A percentile compares a stretch with the other conserved stretches of the same genome.
These are phyloP conservation scores for Posidonia oceanica DNA, from an alignment of 116 monocot species.

Conservation along the genomic window DNA sequence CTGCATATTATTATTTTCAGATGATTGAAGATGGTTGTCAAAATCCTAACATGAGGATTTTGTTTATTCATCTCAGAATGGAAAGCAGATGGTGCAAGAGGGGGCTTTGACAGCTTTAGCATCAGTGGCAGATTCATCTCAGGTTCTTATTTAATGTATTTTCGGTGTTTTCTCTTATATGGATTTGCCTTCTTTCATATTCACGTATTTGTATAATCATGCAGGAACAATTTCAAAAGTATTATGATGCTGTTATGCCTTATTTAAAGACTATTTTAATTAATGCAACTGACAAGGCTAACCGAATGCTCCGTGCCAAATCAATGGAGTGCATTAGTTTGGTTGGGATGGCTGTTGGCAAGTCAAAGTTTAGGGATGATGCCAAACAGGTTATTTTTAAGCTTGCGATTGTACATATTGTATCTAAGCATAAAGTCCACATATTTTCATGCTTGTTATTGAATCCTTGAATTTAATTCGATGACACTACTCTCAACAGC, in stretches of 20 bases:
- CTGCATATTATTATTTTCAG: neutral
- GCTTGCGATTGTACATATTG: neutral
- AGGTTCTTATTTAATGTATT: slow-evolving; percentile 27
- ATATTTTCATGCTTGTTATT: too few species aligned
- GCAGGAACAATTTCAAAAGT: slow-evolving; percentile 92
- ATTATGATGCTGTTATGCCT: slow-evolving; percentile 95
- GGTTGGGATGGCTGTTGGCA: slow-evolving; percentile 98
- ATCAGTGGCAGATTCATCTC: slow-evolving; percentile 93
- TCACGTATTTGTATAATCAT: neutral
- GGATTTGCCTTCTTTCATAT: slow-evolving; percentile 1
- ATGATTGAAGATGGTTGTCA: neutral
- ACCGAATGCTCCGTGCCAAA: slow-evolving; percentile 91
- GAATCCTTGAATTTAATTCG: too few species aligned
- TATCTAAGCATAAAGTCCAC: too few species aligned
- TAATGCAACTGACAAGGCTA: slow-evolving; percentile 91
- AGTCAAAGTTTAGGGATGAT: slow-evolving; percentile 96
- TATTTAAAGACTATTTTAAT: slow-evolving; percentile 80
- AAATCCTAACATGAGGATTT: neutral
- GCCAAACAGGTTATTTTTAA: slow-evolving; percentile 63
- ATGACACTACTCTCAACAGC: too few species aligned
- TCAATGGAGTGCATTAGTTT: slow-evolving; percentile 97
- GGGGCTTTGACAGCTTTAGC: slow-evolving; percentile 91
- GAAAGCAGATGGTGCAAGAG: slow-evolving; percentile 96
- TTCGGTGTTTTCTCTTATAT: neutral
- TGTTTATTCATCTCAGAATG: slow-evolving; percentile 43